Evolutionary conservation across 176 grass and related monocot species (phyloP).

Genomic region (bread wheat (Triticum aestivum)): DNA sequence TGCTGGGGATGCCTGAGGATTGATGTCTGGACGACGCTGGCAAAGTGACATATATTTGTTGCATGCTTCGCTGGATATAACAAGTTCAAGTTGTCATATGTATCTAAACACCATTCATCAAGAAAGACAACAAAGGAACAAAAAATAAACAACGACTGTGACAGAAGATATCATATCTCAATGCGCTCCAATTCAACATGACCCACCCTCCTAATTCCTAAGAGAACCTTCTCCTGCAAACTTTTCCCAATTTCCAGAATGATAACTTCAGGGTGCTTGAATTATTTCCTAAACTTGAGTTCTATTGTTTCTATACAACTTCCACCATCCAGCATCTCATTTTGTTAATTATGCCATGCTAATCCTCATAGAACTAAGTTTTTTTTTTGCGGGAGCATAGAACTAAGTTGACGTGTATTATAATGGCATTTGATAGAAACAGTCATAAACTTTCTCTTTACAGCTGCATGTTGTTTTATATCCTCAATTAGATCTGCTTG

Average conservation of each 20-base stretch:
- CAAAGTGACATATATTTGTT: conserved; percentile 82
- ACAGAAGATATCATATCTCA: conserved; percentile 15
- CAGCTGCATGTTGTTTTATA: neutral
- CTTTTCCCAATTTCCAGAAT: conserved; percentile 2
- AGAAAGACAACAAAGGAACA: conserved; percentile 27
- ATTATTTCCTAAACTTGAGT: neutral
- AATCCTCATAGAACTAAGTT: neutral
- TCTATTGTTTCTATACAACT: conserved; percentile 12
- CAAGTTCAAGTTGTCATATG: conserved; percentile 31
- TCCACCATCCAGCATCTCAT: conserved; percentile 13
- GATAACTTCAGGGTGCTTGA: neutral
- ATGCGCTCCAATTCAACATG: conserved; percentile 14
- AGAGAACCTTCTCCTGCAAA: conserved; percentile 14
- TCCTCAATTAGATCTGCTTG: conserved; percentile 26
- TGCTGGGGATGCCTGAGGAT: conserved; percentile 35
- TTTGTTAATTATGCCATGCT: neutral
- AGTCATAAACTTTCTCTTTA: neutral
- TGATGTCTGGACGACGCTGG: conserved; percentile 69
- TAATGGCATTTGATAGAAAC: conserved; percentile 23
- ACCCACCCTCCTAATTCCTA: conserved; percentile 15
- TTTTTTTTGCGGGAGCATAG: no score
- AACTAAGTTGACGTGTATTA: neutral
- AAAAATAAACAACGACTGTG: conserved; percentile 10
- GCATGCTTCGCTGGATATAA: conserved; percentile 85
- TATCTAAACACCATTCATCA: conserved; percentile 24